Evolutionary conservation across 2,329 filamentous ascomycete species (phyloP).

Genomic region (Sporothrix dimorphospora): DNA sequence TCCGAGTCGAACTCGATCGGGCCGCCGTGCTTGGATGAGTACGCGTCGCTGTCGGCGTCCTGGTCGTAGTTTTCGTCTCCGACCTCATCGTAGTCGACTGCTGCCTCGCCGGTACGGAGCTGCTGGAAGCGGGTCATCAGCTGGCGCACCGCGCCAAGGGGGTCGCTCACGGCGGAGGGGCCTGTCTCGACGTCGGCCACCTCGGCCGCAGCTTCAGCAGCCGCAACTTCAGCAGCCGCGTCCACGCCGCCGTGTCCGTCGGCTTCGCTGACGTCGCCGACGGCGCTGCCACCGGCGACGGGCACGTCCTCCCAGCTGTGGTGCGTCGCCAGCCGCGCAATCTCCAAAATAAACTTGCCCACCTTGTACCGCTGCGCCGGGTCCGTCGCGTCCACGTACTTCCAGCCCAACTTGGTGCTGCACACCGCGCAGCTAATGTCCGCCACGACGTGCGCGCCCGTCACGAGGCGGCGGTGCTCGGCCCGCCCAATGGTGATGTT

Average conservation of each 20-base stretch:
- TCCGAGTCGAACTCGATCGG: slow-evolving; percentile 61
- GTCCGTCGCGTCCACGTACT: slow-evolving; percentile 67
- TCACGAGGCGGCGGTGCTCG: slow-evolving; percentile 62
- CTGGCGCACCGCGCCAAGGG: neutral
- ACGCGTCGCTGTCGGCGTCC: slow-evolving; percentile 29
- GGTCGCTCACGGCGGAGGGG: neutral
- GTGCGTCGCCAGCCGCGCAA: slow-evolving; percentile 56
- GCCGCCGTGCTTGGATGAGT: neutral
- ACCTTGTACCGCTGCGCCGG: slow-evolving; percentile 66
- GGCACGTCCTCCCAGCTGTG: slow-evolving; percentile 57
- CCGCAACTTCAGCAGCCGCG: neutral
- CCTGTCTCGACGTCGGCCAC: neutral
- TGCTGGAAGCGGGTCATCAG: slow-evolving; percentile 2
- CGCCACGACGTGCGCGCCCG: slow-evolving; percentile 65
- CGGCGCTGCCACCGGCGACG: too few relatives aligned
- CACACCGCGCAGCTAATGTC: slow-evolving; percentile 64
- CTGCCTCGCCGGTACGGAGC: neutral
- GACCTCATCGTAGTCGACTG: neutral
- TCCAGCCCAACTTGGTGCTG: slow-evolving; percentile 64
- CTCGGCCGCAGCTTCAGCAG: neutral
- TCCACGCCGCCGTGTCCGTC: slow-evolving; percentile 22
- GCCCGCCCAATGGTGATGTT: slow-evolving; percentile 60
- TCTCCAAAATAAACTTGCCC: slow-evolving; percentile 70
- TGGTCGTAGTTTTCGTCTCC: slow-evolving; percentile 25
- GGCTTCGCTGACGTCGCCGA: neutral